These are phyloP conservation scores for Saccharomycopsis guyanensis DNA, from an alignment of 805 yeast species.

Conservation along the genomic window DNA sequence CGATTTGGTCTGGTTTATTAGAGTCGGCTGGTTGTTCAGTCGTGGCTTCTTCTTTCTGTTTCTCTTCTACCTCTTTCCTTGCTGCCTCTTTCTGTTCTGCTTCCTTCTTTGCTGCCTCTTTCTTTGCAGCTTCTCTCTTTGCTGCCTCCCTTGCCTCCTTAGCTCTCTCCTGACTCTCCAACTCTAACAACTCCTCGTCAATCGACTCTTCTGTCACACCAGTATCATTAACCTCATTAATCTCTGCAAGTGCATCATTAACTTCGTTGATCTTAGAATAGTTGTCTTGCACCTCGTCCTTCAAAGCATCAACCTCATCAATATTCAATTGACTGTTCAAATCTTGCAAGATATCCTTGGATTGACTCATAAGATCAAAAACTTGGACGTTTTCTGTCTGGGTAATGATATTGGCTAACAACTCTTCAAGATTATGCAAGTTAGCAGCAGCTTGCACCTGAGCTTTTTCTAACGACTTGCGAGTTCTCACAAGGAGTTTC, in stretches of 20 bases:
- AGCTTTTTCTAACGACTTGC: constrained; percentile 13
- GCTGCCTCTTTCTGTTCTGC: constrained; percentile 20
- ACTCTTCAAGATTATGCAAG: constrained; percentile 14
- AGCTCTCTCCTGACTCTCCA: constrained; percentile 13
- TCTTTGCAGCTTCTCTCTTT: constrained; percentile 2
- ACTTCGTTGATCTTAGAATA: constrained; percentile 11
- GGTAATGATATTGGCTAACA: constrained; percentile 6
- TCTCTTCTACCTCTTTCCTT: too few species aligned
- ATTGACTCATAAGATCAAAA: constrained; percentile 9
- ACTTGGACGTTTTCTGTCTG: constrained; percentile 16
- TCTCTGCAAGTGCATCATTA: constrained; percentile 10
- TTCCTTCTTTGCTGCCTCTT: constrained; percentile 14
- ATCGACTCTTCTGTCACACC: constrained; percentile 24
- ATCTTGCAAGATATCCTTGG: constrained; percentile 13
- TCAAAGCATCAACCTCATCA: constrained; percentile 14
- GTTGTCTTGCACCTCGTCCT: constrained; percentile 15
- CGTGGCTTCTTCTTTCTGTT: too few species aligned
- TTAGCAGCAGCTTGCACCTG: constrained; percentile 10
- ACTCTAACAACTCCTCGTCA: constrained; percentile 21
- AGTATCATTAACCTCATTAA: constrained; percentile 21
- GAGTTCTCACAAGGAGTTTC: constrained; percentile 11
- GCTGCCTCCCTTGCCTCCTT: constrained; percentile 3
- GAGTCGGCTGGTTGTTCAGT: too few species aligned
- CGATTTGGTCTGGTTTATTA: too few species aligned
- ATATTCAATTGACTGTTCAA: constrained; percentile 16